phyloP scores from a whole-genome alignment of 495 filamentous ascomycete species.

The Podospora pseudocomata region DNA sequence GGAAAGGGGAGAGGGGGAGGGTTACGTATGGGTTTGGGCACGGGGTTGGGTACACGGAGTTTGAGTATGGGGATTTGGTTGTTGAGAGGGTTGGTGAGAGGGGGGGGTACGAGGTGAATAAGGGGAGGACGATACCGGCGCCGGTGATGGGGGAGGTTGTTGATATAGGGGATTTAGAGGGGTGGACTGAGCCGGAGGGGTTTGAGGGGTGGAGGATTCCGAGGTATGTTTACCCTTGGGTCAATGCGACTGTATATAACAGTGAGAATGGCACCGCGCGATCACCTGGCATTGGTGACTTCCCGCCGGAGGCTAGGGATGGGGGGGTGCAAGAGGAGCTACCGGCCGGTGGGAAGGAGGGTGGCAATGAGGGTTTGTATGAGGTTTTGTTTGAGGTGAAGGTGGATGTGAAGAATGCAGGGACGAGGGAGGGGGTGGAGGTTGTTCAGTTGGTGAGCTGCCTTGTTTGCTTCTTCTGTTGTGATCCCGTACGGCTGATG shows the following conservation, averaged over 20 bases:
- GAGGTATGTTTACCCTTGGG: slow-evolving; percentile 40
- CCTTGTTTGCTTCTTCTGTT: too few species aligned
- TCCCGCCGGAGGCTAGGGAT: slow-evolving; percentile 57
- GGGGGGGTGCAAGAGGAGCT: slow-evolving; percentile 65
- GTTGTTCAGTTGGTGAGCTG: slow-evolving; percentile 53
- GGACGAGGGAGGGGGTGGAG: slow-evolving; percentile 50
- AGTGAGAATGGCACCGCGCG: slow-evolving; percentile 24
- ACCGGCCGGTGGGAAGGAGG: slow-evolving; percentile 64
- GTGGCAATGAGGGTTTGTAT: slow-evolving; percentile 65
- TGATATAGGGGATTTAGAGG: not conserved
- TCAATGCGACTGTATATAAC: slow-evolving; percentile 25
- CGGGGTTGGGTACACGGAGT: slow-evolving; percentile 47
- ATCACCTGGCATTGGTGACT: slow-evolving; percentile 41
- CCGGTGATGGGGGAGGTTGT: not conserved
- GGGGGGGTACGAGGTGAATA: too few species aligned
- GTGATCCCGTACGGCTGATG: too few species aligned
- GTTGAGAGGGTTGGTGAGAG: too few species aligned
- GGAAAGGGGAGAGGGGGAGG: not conserved
- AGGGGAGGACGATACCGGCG: not conserved
- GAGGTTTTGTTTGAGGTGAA: slow-evolving; percentile 45
- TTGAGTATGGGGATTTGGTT: slow-evolving; percentile 31
- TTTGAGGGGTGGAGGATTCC: slow-evolving; percentile 36
- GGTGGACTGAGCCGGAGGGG: slow-evolving; percentile 31
- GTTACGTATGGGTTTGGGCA: slow-evolving; percentile 49
- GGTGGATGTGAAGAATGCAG: slow-evolving; percentile 50